Base-by-base conservation (phyloP, 495 filamentous ascomycete species). In the Neurospora intermedia region DNA sequence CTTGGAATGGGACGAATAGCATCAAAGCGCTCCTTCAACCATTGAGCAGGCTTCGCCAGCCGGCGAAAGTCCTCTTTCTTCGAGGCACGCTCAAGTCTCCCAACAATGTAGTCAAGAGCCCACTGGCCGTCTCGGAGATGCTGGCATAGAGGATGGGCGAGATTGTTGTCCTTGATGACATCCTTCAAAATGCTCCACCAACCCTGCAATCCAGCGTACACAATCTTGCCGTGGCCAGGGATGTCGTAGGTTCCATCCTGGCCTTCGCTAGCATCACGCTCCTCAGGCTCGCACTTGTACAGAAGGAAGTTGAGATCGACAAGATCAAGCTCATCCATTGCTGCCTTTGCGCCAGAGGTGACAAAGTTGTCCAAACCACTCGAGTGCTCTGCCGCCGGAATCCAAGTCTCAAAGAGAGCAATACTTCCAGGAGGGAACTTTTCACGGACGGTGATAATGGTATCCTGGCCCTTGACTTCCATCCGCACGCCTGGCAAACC, bases 121-220 rank as follows among this genome's bases (percentile, higher is more conserved):
- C 96, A 99, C 75, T 93, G 89, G 2, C 96, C 96, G 69, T 97
- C 87, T 18, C 96, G 90, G 20, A 99, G 87, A 80, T 99, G 92
- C 75, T 97, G 89, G 79, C 95, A 98, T 3, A 99, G 84, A 8
- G 96, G 92, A 78, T 98, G 96, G 8, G 92, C 96, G 10, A 99
- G 88, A 80, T 99, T 86, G 78, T 99, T 99, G 73, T 96, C 89
- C 46, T 85, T 87, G 81, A 98, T 93, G 74, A 98, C 89, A 73
- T 91, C 85, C 75, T 92, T 91, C 48, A 99, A 85, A 8, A 97
- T 85, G 80, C 94, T 98, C 96, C 94, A 98, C 96, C 96, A 99
- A 16, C 96, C 96, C 80, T 99, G 96, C 39, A 99, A 87, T 66
- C 96, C 96, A 72, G 96, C 94, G 81, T 99, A 99, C 20, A 98